phyloP scores from a whole-genome alignment of 2,329 filamentous ascomycete genomes.

The Aspergillus cejpii region DNA sequence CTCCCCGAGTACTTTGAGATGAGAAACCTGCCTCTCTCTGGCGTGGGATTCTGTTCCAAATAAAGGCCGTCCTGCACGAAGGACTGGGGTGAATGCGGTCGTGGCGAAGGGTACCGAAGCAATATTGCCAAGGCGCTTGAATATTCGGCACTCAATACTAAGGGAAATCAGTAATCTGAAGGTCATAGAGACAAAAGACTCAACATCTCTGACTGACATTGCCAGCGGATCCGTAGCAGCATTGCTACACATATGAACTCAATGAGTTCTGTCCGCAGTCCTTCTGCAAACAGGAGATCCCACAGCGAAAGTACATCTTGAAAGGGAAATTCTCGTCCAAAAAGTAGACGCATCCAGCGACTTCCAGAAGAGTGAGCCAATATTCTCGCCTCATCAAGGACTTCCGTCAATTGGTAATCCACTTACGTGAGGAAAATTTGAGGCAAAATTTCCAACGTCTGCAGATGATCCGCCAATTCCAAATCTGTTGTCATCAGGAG shows the following conservation, averaged over 20 bases:
- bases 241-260: slow-evolving; percentile 91
- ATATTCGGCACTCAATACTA: slow-evolving; percentile 81
- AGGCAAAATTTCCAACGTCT: slow-evolving; percentile 79
- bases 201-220: slow-evolving; percentile 52
- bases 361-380: slow-evolving; percentile 11
- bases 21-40: slow-evolving; percentile 39
- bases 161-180: background rate
- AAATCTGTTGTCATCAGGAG: slow-evolving; percentile 72
- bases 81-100: slow-evolving; percentile 61
- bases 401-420: background rate
- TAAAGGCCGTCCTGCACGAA: slow-evolving; percentile 78
- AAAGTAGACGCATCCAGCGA: slow-evolving; percentile 88
- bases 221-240: slow-evolving; percentile 86
- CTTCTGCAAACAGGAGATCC: slow-evolving; percentile 86
- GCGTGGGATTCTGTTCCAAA: slow-evolving; percentile 40
- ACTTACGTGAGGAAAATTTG: slow-evolving; percentile 90
- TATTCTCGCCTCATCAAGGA: background rate
- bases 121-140: slow-evolving; percentile 74
- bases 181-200: slow-evolving; percentile 8
- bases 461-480: slow-evolving; percentile 74
- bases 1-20: slow-evolving; percentile 45
- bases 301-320: slow-evolving; percentile 76
- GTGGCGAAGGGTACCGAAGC: slow-evolving; percentile 70
- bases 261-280: slow-evolving; percentile 70
- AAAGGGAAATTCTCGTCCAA: slow-evolving; percentile 88